These are phyloP conservation scores for Colletotrichum liriopes DNA, from an alignment of 2,329 filamentous ascomycete genomes.

Conservation along the genomic window DNA sequence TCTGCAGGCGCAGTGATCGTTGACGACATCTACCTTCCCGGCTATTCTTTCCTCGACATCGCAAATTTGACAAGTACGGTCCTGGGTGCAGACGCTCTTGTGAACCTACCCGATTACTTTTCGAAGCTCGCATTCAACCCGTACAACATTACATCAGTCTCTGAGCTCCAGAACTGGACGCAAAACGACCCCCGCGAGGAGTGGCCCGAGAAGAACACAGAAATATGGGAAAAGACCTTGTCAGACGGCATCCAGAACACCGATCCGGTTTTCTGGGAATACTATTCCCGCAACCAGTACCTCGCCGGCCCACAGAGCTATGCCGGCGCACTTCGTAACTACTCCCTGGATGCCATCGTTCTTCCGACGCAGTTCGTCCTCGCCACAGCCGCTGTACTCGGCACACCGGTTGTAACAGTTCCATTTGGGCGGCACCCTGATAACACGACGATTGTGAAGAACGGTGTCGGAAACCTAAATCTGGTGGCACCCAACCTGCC, in stretches of 20 bases:
- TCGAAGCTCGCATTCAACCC: conserved; percentile 71
- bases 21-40: conserved; percentile 68
- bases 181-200: conserved; percentile 66
- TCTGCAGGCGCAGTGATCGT: conserved; percentile 72
- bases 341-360: neutral
- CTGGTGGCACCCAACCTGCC: conserved; percentile 67
- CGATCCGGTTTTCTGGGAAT: neutral
- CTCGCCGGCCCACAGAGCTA: neutral
- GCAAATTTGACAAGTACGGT: conserved; percentile 46
- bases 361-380: neutral
- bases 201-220: conserved; percentile 72
- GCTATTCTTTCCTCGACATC: conserved; percentile 50
- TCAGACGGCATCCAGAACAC: neutral
- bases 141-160: conserved; percentile 65
- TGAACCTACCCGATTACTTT: conserved; percentile 70
- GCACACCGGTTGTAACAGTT: neutral
- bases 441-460: conserved; percentile 62
- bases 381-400: neutral
- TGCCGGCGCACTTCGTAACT: neutral
- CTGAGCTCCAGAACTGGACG: conserved; percentile 70
- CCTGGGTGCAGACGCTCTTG: neutral
- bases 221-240: conserved; percentile 58
- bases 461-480: conserved; percentile 66
- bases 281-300: neutral
- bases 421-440: conserved; percentile 59